Percentiles rank a stretch among this genome's conserved stretches.
Evolutionary conservation across 2,329 filamentous ascomycete species (phyloP).

Genomic region (Fusarium keratoplasticum): DNA sequence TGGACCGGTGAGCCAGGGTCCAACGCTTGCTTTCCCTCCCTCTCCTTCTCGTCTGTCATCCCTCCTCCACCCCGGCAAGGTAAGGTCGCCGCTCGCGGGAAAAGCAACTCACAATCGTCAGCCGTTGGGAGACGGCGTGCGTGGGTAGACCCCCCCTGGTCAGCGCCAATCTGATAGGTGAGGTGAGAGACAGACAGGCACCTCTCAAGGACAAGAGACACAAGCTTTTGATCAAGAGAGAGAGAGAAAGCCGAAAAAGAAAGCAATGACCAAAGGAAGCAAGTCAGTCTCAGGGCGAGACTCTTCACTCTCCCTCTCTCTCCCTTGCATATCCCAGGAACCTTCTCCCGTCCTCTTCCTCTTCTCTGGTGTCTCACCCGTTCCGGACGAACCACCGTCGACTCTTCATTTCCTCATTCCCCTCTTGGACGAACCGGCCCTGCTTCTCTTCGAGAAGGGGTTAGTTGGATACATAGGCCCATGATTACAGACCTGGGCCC

Average conservation of each 20-base stretch:
- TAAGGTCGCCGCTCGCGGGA: slow-evolving; percentile 24
- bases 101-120: slow-evolving; percentile 39
- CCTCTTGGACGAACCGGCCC: slow-evolving; percentile 11
- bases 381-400: slow-evolving; percentile 8
- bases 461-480: slow-evolving; percentile 19
- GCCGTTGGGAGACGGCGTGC: slow-evolving; percentile 34
- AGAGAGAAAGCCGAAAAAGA: slow-evolving; percentile 19
- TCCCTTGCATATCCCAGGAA: slow-evolving; percentile 12
- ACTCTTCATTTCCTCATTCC: slow-evolving; percentile 13
- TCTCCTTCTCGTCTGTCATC: slow-evolving; percentile 33
- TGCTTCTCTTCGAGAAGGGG: slow-evolving; percentile 16
- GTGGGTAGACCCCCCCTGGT: slow-evolving; percentile 24
- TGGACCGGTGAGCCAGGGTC: slow-evolving; percentile 41
- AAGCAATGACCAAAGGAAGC: neutral
- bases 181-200: slow-evolving; percentile 1
- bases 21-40: slow-evolving; percentile 30
- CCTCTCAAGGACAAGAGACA: slow-evolving; percentile 9
- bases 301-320: slow-evolving; percentile 7
- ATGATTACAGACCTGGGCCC: slow-evolving; percentile 10
- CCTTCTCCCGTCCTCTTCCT: slow-evolving; percentile 21
- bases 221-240: slow-evolving; percentile 32
- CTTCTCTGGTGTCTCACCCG: slow-evolving; percentile 10
- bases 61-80: slow-evolving; percentile 32
- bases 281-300: slow-evolving; percentile 30
- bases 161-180: slow-evolving; percentile 37